These are phyloP conservation scores for Fusarium transvaalense DNA, from an alignment of 2,329 filamentous ascomycete species.

Conservation along the genomic window DNA sequence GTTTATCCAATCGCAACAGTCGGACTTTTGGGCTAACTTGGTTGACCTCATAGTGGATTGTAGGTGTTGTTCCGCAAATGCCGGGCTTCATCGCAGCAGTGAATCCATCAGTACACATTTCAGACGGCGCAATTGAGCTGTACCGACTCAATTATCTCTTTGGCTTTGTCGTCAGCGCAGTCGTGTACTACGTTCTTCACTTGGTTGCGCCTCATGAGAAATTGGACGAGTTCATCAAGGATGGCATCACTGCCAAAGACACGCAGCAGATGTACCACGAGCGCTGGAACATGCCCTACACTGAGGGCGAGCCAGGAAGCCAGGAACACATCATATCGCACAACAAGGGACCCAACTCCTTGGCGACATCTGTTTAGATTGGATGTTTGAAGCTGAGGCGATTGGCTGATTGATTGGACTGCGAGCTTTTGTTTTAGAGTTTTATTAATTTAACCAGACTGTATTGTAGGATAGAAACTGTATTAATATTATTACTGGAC, in stretches of 20 bases:
- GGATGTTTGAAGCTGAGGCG: not conserved
- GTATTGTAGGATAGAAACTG: not conserved
- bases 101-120: slow-evolving; percentile 51
- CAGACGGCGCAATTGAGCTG: slow-evolving; percentile 54
- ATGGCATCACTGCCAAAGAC: slow-evolving; percentile 41
- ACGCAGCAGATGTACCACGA: slow-evolving; percentile 49
- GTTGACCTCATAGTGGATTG: slow-evolving; percentile 51
- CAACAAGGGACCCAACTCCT: slow-evolving; percentile 22
- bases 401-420: slow-evolving; percentile 6
- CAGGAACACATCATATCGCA: slow-evolving; percentile 25
- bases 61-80: slow-evolving; percentile 56
- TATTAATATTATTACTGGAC: not conserved
- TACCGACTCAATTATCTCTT: slow-evolving; percentile 57
- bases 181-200: slow-evolving; percentile 52
- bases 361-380: slow-evolving; percentile 27
- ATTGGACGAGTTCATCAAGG: slow-evolving; percentile 50
- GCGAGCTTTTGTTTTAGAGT: slow-evolving; percentile 7
- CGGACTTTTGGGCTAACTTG: slow-evolving; percentile 3
- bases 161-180: slow-evolving; percentile 53
- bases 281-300: slow-evolving; percentile 51
- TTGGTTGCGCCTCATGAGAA: slow-evolving; percentile 44
- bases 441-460: not conserved
- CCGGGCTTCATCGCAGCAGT: slow-evolving; percentile 59
- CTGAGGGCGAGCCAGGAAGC: slow-evolving; percentile 21
- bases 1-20: not conserved